Evolutionary conservation across 192 early-diverging fungal species (phyloP), one percentile per base, ranked within the genome.

Genomic region (Coemansia sp.): DNA sequence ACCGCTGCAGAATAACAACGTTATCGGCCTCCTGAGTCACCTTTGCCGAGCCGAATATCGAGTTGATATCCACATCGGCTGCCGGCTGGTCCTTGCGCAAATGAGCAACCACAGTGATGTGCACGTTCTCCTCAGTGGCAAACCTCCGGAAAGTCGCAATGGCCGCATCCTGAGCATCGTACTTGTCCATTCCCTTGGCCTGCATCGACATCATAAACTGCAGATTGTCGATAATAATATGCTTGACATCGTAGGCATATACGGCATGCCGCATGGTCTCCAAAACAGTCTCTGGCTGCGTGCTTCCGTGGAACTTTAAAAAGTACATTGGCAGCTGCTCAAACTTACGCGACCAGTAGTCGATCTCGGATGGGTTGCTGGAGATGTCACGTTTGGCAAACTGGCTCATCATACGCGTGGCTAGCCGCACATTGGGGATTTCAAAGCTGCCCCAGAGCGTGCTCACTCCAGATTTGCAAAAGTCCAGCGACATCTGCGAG

Each of bases 381-480:
- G 82, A 53, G 32, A 89, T 65, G 51, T 85, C 83, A 50, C 79
- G 70, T 11, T 62, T 79, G 16, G 83, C 83, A 49, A 80, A 79
- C 64, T 89, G 87, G 58, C 71, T 76, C 54, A 89, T 53, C 85
- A 89, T 89, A 18, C 82, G 80, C 40, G 83, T 84, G 0, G 82
- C 83, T 17, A 89, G 67, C 9, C 85, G 71, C 45, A 82, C 72
- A 39, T 87, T 87, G n/a, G 80, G 78, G 50, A 89, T 86, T 69
- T 89, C 87, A 76, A 89, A 89, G 41, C 83, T 85, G 32, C 87
- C 87, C 87, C 87, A 89, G 31, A 88, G 67, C 3, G 85, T 88
- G 52, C 81, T 82, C 17, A 89, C 80, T 34, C 85, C 85, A 14
- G 76, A 80, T 62, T 77, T 64, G 63, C 85, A 87, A 60, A 81